Percentiles rank a stretch among this genome's conserved stretches.
These are phyloP conservation scores for Sclerotinia spermophila DNA, from an alignment of 2,329 filamentous ascomycete species.

Conservation along the genomic window DNA sequence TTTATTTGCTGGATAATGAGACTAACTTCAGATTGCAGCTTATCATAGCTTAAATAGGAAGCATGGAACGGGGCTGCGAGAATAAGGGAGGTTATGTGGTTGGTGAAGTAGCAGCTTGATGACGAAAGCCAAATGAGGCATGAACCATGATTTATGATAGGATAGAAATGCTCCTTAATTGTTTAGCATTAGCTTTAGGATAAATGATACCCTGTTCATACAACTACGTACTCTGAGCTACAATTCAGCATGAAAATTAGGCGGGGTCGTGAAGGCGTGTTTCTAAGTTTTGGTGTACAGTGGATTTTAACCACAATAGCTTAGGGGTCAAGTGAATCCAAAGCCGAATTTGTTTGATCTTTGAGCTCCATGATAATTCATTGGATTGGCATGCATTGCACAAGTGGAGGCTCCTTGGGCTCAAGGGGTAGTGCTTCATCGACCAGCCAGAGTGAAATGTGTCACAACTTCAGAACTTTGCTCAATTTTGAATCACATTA, in stretches of 20 bases:
- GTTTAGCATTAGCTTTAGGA: constrained; percentile 13
- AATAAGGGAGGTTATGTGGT: background rate
- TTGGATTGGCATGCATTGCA: background rate
- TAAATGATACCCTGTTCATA: constrained; percentile 18
- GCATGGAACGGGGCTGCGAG: background rate
- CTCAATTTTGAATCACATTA: background rate
- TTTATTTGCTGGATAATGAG: background rate
- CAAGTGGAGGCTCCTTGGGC: too few species aligned
- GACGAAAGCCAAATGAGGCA: constrained; percentile 5
- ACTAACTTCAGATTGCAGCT: constrained; percentile 18
- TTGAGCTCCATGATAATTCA: background rate
- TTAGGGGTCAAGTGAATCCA: background rate
- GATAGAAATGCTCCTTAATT: background rate
- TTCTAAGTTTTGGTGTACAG: background rate
- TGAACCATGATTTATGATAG: constrained; percentile 15
- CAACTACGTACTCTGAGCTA: background rate
- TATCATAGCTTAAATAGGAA: constrained; percentile 19
- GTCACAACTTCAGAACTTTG: background rate
- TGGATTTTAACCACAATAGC: background rate
- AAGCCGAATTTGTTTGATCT: background rate
- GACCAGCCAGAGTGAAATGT: background rate
- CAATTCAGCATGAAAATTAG: background rate
- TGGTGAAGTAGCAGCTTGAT: background rate
- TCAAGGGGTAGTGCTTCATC: background rate
- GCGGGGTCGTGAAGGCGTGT: background rate